Percentiles rank a stretch among this genome's conserved stretches.
Evolutionary conservation across 257 asterid species (phyloP).

Genomic region (Leonotis leonurus): DNA sequence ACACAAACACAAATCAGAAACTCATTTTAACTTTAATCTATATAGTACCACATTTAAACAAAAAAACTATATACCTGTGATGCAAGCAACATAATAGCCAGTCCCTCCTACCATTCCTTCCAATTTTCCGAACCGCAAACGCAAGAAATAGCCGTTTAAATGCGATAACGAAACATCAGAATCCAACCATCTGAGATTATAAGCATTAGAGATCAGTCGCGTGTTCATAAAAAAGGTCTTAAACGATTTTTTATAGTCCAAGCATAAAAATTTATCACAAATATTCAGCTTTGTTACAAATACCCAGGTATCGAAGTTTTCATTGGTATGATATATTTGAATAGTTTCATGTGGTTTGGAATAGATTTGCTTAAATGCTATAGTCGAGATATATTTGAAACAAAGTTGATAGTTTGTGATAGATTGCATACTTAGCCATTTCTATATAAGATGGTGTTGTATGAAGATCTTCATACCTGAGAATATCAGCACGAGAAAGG

Average conservation of each 20-base stretch:
- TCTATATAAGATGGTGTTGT: neutral
- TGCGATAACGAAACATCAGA: slow-evolving; percentile 33
- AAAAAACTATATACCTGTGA: slow-evolving; percentile 39
- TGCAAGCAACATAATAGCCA: slow-evolving; percentile 66
- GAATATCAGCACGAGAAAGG: slow-evolving; percentile 60
- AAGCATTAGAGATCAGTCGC: slow-evolving; percentile 12
- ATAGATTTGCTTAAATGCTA: too few relatives aligned
- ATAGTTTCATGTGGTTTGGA: too few relatives aligned
- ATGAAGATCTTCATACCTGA: slow-evolving; percentile 30
- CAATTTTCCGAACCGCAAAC: slow-evolving; percentile 54
- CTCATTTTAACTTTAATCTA: too few relatives aligned
- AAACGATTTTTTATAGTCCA: too few relatives aligned
- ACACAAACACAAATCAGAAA: too few relatives aligned
- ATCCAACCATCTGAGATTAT: slow-evolving; percentile 49
- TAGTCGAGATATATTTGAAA: too few relatives aligned
- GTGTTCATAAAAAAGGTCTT: neutral
- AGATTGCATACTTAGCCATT: too few relatives aligned
- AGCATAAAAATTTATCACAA: too few relatives aligned
- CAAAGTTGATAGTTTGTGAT: too few relatives aligned
- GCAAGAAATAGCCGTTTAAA: slow-evolving; percentile 64
- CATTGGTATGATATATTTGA: too few relatives aligned
- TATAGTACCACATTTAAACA: neutral
- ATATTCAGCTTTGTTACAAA: too few relatives aligned
- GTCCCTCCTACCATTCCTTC: slow-evolving; percentile 54
- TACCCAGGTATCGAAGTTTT: too few relatives aligned